Evolutionary conservation across 208 protist species (phyloP).

Genomic region (Leishmania braziliensis): DNA sequence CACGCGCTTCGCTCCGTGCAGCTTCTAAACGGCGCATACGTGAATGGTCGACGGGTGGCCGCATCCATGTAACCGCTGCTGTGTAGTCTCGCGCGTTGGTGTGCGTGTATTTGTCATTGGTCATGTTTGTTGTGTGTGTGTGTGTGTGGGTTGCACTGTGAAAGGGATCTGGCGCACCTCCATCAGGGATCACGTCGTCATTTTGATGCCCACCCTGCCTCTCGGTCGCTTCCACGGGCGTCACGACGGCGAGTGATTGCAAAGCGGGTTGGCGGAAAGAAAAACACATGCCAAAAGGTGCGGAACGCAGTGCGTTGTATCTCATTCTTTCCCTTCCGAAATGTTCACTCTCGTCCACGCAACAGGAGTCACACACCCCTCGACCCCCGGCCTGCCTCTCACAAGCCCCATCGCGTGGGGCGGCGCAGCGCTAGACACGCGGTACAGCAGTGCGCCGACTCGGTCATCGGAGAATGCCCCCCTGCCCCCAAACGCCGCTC

Average conservation of each 20-base stretch:
- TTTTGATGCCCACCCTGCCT: not conserved
- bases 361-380: not conserved
- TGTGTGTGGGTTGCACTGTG: not conserved
- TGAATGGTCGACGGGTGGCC: conserved; percentile 70
- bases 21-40: conserved; percentile 60
- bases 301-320: not conserved
- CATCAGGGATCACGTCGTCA: not conserved
- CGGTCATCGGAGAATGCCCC: not conserved
- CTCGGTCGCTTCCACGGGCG: not conserved
- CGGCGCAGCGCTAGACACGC: not conserved
- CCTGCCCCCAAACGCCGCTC: too few species aligned
- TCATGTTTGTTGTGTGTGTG: not conserved
- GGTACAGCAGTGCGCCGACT: not conserved
- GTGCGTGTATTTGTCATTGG: not conserved
- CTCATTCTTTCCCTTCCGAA: not conserved
- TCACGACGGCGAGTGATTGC: not conserved
- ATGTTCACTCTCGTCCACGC: not conserved
- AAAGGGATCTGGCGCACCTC: not conserved
- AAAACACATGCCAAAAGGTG: not conserved
- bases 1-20: conserved; percentile 42
- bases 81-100: not conserved
- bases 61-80: conserved; percentile 41
- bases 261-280: not conserved
- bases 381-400: not conserved
- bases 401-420: not conserved